Percentiles rank a stretch among this genome's conserved stretches.
phyloP scores from a whole-genome alignment of 1,284 basidiomycete genomes.

The Fomitiporia mediterranea region DNA sequence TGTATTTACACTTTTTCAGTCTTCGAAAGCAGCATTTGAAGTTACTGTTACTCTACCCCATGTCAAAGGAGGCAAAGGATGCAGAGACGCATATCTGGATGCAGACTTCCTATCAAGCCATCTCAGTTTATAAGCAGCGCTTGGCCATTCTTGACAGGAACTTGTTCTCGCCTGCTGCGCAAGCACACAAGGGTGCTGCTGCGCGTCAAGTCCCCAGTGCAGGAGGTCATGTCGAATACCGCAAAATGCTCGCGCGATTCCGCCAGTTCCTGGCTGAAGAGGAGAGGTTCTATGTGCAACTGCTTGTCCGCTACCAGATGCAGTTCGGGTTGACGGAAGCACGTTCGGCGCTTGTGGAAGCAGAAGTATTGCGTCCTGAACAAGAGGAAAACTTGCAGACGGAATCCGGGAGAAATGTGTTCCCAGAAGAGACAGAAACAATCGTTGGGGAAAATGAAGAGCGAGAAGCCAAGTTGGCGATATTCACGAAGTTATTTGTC shows the following conservation, averaged over 20 bases:
- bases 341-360: slow-evolving; percentile 46
- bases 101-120: slow-evolving; percentile 86
- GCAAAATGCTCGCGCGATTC: slow-evolving; percentile 84
- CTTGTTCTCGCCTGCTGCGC: slow-evolving; percentile 43
- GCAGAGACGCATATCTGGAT: slow-evolving; percentile 86
- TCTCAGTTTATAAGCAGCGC: slow-evolving; percentile 76
- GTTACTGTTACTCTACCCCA: slow-evolving; percentile 71
- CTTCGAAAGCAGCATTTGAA: slow-evolving; percentile 73
- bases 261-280: slow-evolving; percentile 82
- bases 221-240: slow-evolving; percentile 67
- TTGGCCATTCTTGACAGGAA: slow-evolving; percentile 65
- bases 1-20: slow-evolving; percentile 36
- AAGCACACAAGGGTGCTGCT: slow-evolving; percentile 38
- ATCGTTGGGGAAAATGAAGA: slow-evolving; percentile 45
- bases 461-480: slow-evolving; percentile 57
- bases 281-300: slow-evolving; percentile 81
- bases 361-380: slow-evolving; percentile 47
- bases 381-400: slow-evolving; percentile 29
- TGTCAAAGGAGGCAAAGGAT: slow-evolving; percentile 72
- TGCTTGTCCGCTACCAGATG: slow-evolving; percentile 67
- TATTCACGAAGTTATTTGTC: slow-evolving; percentile 84
- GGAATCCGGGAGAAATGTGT: slow-evolving; percentile 41
- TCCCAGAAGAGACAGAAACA: slow-evolving; percentile 47
- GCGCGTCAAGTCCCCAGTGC: slow-evolving; percentile 33
- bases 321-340: slow-evolving; percentile 65